These are phyloP conservation scores for Ceratobasidium sp. DNA, from an alignment of 1,284 basidiomycete genomes.

Conservation along the genomic window DNA sequence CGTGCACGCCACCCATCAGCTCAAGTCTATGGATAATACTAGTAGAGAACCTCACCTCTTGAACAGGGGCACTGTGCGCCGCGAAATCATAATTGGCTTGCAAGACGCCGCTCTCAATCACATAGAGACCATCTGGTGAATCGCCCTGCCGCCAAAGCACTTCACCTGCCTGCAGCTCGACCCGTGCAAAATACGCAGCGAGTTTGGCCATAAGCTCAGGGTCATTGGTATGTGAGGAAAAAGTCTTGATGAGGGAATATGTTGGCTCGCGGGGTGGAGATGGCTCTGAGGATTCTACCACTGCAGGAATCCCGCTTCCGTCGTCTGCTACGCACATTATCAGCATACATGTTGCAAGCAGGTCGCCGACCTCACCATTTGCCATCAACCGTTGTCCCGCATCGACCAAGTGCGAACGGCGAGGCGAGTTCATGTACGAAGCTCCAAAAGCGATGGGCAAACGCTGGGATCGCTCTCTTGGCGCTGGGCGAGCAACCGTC, in stretches of 20 bases:
- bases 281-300: constrained; percentile 29
- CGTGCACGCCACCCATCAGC: not conserved
- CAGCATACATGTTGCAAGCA: not conserved
- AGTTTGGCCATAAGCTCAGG: constrained; percentile 57
- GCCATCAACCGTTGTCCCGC: constrained; percentile 77
- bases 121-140: constrained; percentile 79
- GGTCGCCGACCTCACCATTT: constrained; percentile 53
- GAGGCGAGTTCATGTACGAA: constrained; percentile 74
- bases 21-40: not conserved
- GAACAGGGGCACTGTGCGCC: constrained; percentile 68
- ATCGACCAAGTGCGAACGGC: constrained; percentile 75
- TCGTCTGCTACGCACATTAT: constrained; percentile 11
- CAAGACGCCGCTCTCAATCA: constrained; percentile 85
- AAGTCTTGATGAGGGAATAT: constrained; percentile 75
- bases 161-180: constrained; percentile 64
- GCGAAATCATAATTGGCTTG: constrained; percentile 81
- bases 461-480: constrained; percentile 43
- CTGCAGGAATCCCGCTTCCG: not conserved
- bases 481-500: constrained; percentile 25
- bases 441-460: constrained; percentile 57
- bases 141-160: constrained; percentile 82
- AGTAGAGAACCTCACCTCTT: constrained; percentile 59
- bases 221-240: constrained; percentile 68
- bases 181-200: constrained; percentile 73
- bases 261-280: constrained; percentile 60